Evolutionary conservation across 352 stramenopile species (phyloP).

Genomic region (Phytopythium kandeliae): DNA sequence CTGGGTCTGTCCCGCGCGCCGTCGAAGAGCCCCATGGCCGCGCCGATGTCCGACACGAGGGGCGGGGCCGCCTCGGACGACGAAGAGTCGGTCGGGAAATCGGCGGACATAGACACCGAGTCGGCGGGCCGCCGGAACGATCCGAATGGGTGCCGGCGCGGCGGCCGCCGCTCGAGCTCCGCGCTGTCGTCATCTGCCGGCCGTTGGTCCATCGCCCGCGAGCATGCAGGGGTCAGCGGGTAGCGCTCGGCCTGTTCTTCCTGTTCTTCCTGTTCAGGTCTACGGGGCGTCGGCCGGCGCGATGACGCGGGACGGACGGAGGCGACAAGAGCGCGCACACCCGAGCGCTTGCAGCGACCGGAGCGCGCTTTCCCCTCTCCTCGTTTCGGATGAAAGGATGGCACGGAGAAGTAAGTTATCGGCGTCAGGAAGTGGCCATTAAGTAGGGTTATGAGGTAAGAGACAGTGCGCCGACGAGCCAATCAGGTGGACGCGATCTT

Average conservation of each 20-base stretch:
- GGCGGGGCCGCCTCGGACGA: conserved; percentile 15
- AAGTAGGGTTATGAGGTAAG: no score
- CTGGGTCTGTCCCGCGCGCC: conserved; percentile 4
- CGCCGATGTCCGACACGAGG: conserved; percentile 13
- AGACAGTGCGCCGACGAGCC: no score
- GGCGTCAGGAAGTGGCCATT: no score
- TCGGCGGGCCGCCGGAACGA: conserved; percentile 1
- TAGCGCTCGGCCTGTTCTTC: neutral
- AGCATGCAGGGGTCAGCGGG: neutral
- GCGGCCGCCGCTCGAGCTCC: conserved; percentile 1
- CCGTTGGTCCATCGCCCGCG: neutral
- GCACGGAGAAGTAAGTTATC: no score
- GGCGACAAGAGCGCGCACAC: neutral
- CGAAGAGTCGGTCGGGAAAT: conserved; percentile 21
- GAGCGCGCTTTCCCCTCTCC: no score
- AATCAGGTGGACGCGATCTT: no score
- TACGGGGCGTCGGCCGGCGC: neutral
- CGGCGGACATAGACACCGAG: conserved; percentile 2
- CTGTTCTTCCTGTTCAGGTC: neutral
- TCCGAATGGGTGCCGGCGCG: neutral
- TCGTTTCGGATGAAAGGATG: no score
- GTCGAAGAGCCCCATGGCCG: conserved; percentile 10
- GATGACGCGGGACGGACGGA: neutral
- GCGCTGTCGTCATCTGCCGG: conserved; percentile 4
- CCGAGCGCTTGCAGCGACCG: no score